Conservation (phyloP, 2,329 filamentous ascomycete species). For the Pyrenochaeta sp. region DNA sequence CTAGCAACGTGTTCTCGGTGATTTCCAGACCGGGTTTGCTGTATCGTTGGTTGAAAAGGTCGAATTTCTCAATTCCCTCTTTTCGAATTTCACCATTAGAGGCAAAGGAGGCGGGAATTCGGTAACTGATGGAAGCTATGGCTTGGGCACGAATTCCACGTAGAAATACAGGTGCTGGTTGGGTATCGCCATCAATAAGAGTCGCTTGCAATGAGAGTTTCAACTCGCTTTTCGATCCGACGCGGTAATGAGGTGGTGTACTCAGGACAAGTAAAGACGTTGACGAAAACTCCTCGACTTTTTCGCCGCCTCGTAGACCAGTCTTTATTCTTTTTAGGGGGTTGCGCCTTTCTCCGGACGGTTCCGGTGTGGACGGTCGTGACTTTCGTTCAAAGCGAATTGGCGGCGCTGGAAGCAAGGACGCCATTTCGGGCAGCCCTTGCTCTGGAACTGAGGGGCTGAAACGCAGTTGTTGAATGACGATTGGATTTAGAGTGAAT, state of each 20-base stretch:
- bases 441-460: constrained; percentile 22
- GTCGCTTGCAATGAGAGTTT: constrained; percentile 21
- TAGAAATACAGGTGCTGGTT: constrained; percentile 21
- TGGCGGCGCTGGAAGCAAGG: constrained; percentile 11
- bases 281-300: constrained; percentile 14
- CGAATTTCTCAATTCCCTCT: constrained; percentile 18
- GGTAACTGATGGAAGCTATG: constrained; percentile 17
- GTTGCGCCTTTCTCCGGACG: constrained; percentile 7
- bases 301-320: constrained; percentile 9
- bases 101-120: constrained; percentile 16
- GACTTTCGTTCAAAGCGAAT: constrained; percentile 21
- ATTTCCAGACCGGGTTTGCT: constrained; percentile 23
- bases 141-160: constrained; percentile 29
- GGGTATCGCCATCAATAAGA: constrained; percentile 4
- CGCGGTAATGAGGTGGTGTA: constrained; percentile 16
- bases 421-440: neutral
- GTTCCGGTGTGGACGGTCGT: constrained; percentile 14
- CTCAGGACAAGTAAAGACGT: constrained; percentile 22
- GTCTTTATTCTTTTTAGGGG: constrained; percentile 15
- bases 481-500: constrained; percentile 21
- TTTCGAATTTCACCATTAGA: constrained; percentile 14
- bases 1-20: constrained; percentile 9
- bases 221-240: constrained; percentile 16
- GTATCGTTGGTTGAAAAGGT: constrained; percentile 28
- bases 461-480: constrained; percentile 25